Evolutionary conservation across 2,329 filamentous ascomycete species (phyloP), one percentile per base, ranked within the genome.

Genomic region (Talaromyces pinophilus): DNA sequence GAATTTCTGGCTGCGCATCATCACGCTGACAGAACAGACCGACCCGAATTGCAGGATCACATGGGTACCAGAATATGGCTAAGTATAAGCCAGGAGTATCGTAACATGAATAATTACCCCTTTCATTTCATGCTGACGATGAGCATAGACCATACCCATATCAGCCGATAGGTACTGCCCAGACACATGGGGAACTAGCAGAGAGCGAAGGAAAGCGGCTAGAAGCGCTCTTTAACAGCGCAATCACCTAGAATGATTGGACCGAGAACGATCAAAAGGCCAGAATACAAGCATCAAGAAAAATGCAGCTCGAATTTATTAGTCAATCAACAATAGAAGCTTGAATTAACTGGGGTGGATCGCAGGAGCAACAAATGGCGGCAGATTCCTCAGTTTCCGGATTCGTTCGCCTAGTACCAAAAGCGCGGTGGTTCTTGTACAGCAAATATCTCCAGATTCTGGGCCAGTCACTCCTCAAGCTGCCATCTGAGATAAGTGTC

Each of bases 141-240:
- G 17, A 15, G 17, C 13, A 44, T 35, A 62, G 46, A 25, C 60
- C 60, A 22, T 62, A 28, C 35, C 46, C 60, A 4, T 62, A 54
- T 5, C 60, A 62, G 17, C 46, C 19, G 3, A 54, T 62, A 8
- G 46, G 60, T 3, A 62, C 46, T 10, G 28, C 11, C 17, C 44
- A 54, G 25, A 62, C 46, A 5, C n/a, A 50, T 38, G 38, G 30
- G 25, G 13, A 62, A 22, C 15, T 62, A 17, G 46, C 60, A 28
- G 60, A 62, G 2, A 62, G 60, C 6, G 33, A 33, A 33, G 33
- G 7, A 15, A 62, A 54, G 11, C 44, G 60, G 25, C 46, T 54
- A 15, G 61, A 63, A 19, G 59, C 40, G 22, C 25, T 35, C 17
- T 52, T 33, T 19, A 46, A 46, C 44, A 19, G 42, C 8, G 17